Evolutionary conservation across 129 eudicot genomes (phyloP).

Genomic region (Tagetes erecta): DNA sequence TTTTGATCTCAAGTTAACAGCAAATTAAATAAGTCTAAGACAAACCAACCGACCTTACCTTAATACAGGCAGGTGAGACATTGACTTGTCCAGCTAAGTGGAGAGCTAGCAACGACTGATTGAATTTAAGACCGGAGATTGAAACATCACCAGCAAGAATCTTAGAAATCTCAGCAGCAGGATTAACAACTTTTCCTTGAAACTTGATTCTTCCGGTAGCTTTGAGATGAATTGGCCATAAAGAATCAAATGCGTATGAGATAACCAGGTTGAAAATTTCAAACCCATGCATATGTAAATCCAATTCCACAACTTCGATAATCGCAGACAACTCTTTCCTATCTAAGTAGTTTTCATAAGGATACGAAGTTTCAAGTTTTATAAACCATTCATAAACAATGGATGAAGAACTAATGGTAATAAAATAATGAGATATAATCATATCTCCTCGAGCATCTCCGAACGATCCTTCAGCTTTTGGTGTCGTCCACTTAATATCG

Average conservation of each 20-base stretch:
- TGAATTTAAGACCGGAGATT: constrained; percentile 83
- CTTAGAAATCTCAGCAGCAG: constrained; percentile 28
- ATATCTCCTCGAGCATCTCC: constrained; percentile 98
- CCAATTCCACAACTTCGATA: constrained; percentile 90
- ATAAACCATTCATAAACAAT: constrained; percentile 77
- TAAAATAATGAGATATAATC: constrained; percentile 82
- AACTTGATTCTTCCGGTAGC: constrained; percentile 94
- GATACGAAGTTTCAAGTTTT: constrained; percentile 70
- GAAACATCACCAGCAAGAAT: constrained; percentile 90
- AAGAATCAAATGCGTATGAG: constrained; percentile 80
- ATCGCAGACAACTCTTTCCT: constrained; percentile 53
- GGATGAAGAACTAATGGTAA: constrained; percentile 84
- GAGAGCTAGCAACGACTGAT: constrained; percentile 97
- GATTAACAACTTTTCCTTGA: constrained; percentile 79
- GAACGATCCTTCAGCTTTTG: constrained; percentile 97
- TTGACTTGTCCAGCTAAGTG: constrained; percentile 81
- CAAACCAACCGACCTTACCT: constrained; percentile 46
- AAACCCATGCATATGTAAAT: constrained; percentile 87
- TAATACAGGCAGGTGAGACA: constrained; percentile 63
- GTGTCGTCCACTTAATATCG: constrained; percentile 97
- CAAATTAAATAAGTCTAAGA: constrained; percentile 10
- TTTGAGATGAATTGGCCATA: constrained; percentile 84
- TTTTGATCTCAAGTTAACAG: background rate
- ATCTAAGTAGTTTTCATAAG: constrained; percentile 45
- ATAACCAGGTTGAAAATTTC: constrained; percentile 86